Conservation (phyloP, 371 early-diverging fungal species). For the Mucor velutinosus region DNA sequence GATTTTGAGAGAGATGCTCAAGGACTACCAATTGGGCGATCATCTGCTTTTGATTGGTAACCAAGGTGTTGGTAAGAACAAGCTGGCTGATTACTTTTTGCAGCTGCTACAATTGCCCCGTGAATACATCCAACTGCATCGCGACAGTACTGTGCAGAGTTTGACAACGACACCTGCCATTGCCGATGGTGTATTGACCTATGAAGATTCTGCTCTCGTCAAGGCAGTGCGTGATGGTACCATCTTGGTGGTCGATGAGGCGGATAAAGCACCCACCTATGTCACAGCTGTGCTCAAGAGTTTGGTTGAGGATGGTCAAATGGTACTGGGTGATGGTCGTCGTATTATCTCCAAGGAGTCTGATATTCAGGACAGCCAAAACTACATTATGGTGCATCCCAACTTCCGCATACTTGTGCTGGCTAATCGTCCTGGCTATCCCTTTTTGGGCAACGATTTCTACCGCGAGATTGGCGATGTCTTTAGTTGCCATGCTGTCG, state of each 20-base stretch:
- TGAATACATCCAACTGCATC: conserved; percentile 85
- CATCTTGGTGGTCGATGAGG: conserved; percentile 85
- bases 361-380: conserved; percentile 41
- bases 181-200: conserved; percentile 70
- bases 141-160: conserved; percentile 84
- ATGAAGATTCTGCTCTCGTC: conserved; percentile 82
- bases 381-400: conserved; percentile 66
- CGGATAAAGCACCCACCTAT: conserved; percentile 87
- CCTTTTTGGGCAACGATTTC: conserved; percentile 84
- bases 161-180: conserved; percentile 80
- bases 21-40: conserved; percentile 75
- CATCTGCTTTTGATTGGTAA: conserved; percentile 77
- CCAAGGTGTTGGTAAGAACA: conserved; percentile 90
- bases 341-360: conserved; percentile 64
- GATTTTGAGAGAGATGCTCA: conserved; percentile 71
- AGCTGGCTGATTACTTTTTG: conserved; percentile 77
- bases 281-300: conserved; percentile 81
- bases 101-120: conserved; percentile 74
- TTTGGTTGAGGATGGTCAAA: conserved; percentile 84
- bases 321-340: conserved; percentile 83
- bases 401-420: conserved; percentile 85
- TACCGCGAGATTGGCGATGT: conserved; percentile 84
- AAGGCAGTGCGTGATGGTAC: conserved; percentile 69
- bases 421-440: conserved; percentile 85
- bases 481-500: conserved; percentile 77